phyloP scores from a whole-genome alignment of 768 basidiomycete species.

The Rhizopogon salebrosus region DNA sequence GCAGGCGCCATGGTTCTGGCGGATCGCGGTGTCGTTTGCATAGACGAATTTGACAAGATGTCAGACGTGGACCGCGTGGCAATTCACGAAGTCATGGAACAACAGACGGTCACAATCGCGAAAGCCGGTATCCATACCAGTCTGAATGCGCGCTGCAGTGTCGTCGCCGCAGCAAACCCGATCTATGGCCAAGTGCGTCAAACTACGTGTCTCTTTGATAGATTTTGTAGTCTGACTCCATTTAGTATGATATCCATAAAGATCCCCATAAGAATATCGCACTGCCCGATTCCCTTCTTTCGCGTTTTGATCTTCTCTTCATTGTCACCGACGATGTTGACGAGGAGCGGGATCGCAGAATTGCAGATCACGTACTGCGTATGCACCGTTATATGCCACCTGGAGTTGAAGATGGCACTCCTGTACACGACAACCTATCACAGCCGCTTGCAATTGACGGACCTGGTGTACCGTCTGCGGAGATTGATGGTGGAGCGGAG shows the following conservation, averaged over 20 bases:
- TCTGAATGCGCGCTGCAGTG: slow-evolving; percentile 95
- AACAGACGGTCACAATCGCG: slow-evolving; percentile 98
- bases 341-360: slow-evolving; percentile 86
- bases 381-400: slow-evolving; percentile 97
- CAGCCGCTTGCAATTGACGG: slow-evolving; percentile 89
- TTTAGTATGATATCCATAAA: slow-evolving; percentile 98
- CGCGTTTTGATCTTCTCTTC: slow-evolving; percentile 97
- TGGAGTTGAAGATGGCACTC: slow-evolving; percentile 94
- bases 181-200: slow-evolving; percentile 87
- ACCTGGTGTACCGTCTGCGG: slow-evolving; percentile 40
- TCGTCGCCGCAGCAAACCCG: slow-evolving; percentile 97
- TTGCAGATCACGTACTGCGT: slow-evolving; percentile 96
- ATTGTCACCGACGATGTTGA: slow-evolving; percentile 98
- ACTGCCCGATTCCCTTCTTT: slow-evolving; percentile 93
- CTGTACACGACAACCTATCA: slow-evolving; percentile 78
- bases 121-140: slow-evolving; percentile 99
- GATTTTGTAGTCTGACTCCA: slow-evolving; percentile 9
- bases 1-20: slow-evolving; percentile 99
- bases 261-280: slow-evolving; percentile 99
- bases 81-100: slow-evolving; percentile 99
- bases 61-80: slow-evolving; percentile 97
- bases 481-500: slow-evolving; percentile 33
- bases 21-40: slow-evolving; percentile 97
- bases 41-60: slow-evolving; percentile 99
- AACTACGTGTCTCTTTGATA: slow-evolving; percentile 15